These are phyloP conservation scores for Tieghemiomyces parasiticus DNA, from an alignment of 192 early-diverging fungal genomes.

Conservation along the genomic window DNA sequence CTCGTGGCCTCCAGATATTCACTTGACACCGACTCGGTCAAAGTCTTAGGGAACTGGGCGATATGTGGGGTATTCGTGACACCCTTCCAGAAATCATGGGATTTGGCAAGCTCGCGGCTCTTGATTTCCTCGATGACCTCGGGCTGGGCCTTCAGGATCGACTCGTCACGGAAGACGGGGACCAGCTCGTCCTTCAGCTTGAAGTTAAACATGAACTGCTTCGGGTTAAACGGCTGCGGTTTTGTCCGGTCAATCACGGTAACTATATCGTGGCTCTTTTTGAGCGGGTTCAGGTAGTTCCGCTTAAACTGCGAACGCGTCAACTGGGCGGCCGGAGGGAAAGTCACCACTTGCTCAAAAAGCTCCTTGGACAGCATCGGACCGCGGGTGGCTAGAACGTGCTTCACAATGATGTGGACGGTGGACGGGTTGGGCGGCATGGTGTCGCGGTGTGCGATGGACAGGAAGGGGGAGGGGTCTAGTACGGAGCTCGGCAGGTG, in stretches of 20 bases:
- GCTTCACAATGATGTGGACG: neutral
- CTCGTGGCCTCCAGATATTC: no score
- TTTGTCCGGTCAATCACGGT: neutral
- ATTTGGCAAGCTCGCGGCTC: neutral
- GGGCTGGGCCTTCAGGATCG: neutral
- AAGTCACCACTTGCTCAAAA: neutral
- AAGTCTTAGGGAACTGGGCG: no score
- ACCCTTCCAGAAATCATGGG: neutral
- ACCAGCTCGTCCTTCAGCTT: neutral
- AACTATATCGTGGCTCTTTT: neutral
- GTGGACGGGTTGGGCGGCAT: no score
- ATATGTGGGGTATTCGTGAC: neutral
- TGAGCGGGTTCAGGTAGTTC: neutral
- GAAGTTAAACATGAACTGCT: neutral
- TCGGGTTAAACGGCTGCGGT: neutral
- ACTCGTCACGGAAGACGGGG: neutral
- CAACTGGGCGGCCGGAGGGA: neutral
- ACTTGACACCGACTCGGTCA: no score
- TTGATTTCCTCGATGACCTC: neutral
- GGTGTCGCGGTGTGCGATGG: no score
- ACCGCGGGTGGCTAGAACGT: neutral
- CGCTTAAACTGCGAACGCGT: neutral
- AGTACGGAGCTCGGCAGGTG: no score
- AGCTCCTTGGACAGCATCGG: neutral
- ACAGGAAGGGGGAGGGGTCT: no score